Percentiles rank a stretch among this genome's conserved stretches.
Evolutionary conservation across 2,329 filamentous ascomycete genomes (phyloP).

Genomic region (Drechslera avenae): DNA sequence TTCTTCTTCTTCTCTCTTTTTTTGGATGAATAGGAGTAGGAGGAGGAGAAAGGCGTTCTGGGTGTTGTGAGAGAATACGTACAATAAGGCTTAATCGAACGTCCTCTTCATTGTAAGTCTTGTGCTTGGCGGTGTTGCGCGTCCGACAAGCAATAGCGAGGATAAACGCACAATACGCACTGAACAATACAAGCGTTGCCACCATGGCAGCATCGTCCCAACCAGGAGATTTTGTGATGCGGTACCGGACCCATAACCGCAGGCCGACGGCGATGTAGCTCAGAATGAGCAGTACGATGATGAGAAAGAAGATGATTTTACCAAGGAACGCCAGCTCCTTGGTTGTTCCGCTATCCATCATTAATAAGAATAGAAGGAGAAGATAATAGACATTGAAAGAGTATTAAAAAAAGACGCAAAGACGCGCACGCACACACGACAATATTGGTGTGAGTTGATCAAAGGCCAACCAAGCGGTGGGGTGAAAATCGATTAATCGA

Average conservation of each 20-base stretch:
- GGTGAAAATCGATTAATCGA: constrained; percentile 10
- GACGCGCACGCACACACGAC: no score
- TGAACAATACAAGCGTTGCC: constrained; percentile 35
- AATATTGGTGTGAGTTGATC: neutral
- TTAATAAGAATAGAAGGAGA: neutral
- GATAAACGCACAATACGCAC: constrained; percentile 36
- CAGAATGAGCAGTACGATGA: constrained; percentile 35
- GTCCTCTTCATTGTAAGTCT: constrained; percentile 18
- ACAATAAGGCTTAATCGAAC: constrained; percentile 29
- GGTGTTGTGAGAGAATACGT: neutral
- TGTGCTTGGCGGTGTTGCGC: neutral
- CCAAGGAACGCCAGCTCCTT: constrained; percentile 29
- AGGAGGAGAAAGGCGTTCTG: neutral
- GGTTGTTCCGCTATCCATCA: constrained; percentile 12
- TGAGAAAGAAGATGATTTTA: constrained; percentile 22
- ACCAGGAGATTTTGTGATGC: constrained; percentile 41
- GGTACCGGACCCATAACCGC: constrained; percentile 41
- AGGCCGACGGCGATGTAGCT: constrained; percentile 38
- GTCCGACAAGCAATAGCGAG: constrained; percentile 25
- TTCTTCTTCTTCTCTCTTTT: no score
- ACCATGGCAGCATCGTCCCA: constrained; percentile 44
- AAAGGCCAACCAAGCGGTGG: constrained; percentile 10
- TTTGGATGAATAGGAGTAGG: no score
- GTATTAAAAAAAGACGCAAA: neutral
- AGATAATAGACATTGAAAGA: constrained; percentile 3